Conservation (phyloP, 192 early-diverging fungal species). For the Oehlia diaphana region DNA sequence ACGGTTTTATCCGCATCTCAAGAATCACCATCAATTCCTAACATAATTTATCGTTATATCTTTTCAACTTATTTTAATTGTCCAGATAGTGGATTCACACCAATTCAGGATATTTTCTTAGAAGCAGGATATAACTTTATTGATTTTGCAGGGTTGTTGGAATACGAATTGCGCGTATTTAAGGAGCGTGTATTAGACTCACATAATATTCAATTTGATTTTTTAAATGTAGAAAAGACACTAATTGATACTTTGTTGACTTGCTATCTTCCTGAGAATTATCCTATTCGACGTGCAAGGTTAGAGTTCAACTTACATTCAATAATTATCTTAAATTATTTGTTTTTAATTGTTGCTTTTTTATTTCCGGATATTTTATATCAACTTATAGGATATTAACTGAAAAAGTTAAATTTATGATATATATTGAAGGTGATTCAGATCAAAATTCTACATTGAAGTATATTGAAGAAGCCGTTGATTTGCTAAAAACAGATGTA, state of each 20-base stretch:
- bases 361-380: not conserved
- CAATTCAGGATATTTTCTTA: conserved; percentile 17
- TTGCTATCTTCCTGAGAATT: conserved; percentile 19
- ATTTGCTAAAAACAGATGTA: conserved; percentile 38
- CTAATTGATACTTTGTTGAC: conserved; percentile 12
- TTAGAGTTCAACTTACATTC: not conserved
- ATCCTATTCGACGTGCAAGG: conserved; percentile 40
- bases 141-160: conserved; percentile 26
- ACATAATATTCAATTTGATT: conserved; percentile 8
- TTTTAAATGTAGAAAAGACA: not conserved
- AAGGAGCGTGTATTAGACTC: conserved; percentile 13
- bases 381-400: conserved; percentile 28
- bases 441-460: conserved; percentile 26
- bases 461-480: conserved; percentile 36
- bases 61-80: conserved; percentile 10
- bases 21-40: conserved; percentile 10
- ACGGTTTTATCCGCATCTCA: conserved; percentile 11
- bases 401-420: conserved; percentile 31
- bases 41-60: conserved; percentile 31
- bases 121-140: not conserved
- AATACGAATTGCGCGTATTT: conserved; percentile 23
- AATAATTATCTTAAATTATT: not conserved
- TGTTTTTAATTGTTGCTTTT: not conserved
- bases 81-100: not conserved
- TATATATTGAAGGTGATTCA: not conserved